These are phyloP conservation scores for Fraxinus greggii DNA, from an alignment of 305 asterid genomes.

Conservation along the genomic window DNA sequence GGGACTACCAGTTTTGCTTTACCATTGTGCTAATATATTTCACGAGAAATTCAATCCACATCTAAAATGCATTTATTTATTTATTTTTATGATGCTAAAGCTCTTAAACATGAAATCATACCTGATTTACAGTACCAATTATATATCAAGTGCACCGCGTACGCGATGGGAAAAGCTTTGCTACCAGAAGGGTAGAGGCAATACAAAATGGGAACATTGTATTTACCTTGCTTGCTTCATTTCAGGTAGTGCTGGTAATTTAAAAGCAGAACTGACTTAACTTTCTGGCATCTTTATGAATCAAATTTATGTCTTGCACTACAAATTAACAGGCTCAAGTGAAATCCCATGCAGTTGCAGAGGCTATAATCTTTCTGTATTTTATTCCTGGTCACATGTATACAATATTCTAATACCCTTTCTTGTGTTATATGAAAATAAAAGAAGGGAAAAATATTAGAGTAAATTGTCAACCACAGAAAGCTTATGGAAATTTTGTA, in stretches of 20 bases:
- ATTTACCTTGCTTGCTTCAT: slow-evolving; percentile 78
- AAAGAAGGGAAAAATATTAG: background rate
- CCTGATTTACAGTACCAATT: slow-evolving; percentile 69
- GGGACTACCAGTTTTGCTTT: slow-evolving; percentile 1
- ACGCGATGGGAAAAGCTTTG: slow-evolving; percentile 95
- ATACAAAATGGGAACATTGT: slow-evolving; percentile 80
- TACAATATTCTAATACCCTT: background rate
- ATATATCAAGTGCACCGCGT: slow-evolving; percentile 88
- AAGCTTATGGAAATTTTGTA: slow-evolving; percentile 2
- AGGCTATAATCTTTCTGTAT: background rate
- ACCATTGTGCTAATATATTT: background rate
- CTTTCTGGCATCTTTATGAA: slow-evolving; percentile 15
- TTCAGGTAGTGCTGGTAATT: slow-evolving; percentile 64
- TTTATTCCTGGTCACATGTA: slow-evolving; percentile 13
- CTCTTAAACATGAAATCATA: slow-evolving; percentile 9
- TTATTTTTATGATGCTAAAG: background rate
- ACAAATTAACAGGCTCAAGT: background rate
- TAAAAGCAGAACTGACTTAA: slow-evolving; percentile 5
- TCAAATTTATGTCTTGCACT: background rate
- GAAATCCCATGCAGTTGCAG: background rate
- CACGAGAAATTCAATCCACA: slow-evolving; percentile 2
- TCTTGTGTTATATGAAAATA: slow-evolving; percentile 6
- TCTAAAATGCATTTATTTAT: background rate
- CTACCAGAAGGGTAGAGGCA: slow-evolving; percentile 95
- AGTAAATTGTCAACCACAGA: slow-evolving; percentile 2